Evolutionary conservation across 331 rosid species (phyloP).

Genomic region (Quercus lobata): DNA sequence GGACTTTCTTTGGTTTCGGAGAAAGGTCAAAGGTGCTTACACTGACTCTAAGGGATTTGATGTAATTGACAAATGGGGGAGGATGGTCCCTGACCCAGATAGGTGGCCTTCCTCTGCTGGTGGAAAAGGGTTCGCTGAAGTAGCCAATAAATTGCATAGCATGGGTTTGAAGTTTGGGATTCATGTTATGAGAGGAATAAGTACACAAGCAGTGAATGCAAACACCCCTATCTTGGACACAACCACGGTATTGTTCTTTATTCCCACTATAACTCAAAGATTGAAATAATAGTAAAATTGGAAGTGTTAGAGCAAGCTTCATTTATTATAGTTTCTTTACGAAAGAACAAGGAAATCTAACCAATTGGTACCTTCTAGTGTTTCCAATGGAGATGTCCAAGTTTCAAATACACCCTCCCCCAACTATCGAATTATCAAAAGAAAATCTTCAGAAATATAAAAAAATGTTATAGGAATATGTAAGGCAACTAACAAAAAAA

Average conservation of each 20-base stretch:
- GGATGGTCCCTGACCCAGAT: conserved; percentile 78
- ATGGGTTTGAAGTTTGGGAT: conserved; percentile 92
- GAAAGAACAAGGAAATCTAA: background rate
- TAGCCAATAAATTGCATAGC: conserved; percentile 72
- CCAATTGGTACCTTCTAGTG: too few relatives aligned
- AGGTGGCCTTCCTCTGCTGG: conserved; percentile 90
- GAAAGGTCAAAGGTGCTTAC: conserved; percentile 67
- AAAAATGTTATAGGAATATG: background rate
- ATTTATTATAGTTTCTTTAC: background rate
- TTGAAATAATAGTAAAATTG: too few relatives aligned
- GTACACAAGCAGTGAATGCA: conserved; percentile 54
- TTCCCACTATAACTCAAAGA: too few relatives aligned
- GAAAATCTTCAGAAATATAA: background rate
- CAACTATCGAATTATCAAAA: too few relatives aligned
- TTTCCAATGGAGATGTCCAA: too few relatives aligned
- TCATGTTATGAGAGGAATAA: conserved; percentile 98
- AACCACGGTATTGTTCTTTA: conserved; percentile 34
- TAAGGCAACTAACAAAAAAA: background rate
- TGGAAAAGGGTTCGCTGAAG: conserved; percentile 74
- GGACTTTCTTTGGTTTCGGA: conserved; percentile 96
- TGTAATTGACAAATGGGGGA: conserved; percentile 92
- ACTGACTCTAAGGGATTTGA: conserved; percentile 82
- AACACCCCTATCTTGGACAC: conserved; percentile 60
- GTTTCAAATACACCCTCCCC: too few relatives aligned
- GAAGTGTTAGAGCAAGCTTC: background rate